phyloP scores from a whole-genome alignment of 345 rosid species.

The Euclidium syriacum region DNA sequence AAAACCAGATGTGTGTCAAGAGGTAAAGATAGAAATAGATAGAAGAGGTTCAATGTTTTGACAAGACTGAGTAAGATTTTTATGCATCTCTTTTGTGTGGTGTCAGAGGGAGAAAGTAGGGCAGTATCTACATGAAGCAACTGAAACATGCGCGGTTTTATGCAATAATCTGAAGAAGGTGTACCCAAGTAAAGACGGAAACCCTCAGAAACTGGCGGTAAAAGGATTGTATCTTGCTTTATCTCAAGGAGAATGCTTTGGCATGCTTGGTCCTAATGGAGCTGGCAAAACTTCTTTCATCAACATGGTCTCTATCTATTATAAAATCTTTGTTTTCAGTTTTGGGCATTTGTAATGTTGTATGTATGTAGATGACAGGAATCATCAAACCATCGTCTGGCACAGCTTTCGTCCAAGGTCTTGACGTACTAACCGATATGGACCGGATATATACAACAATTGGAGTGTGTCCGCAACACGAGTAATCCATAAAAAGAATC shows the following conservation, averaged over 20 bases:
- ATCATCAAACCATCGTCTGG: constrained; percentile 78
- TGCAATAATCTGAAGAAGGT: constrained; percentile 72
- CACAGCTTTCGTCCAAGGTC: constrained; percentile 68
- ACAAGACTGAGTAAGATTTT: background rate
- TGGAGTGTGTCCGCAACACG: constrained; percentile 98
- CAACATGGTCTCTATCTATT: constrained; percentile 55
- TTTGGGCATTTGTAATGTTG: background rate
- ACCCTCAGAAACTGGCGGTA: constrained; percentile 82
- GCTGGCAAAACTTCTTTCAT: constrained; percentile 97
- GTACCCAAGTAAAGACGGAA: constrained; percentile 78
- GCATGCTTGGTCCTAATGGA: constrained; percentile 98
- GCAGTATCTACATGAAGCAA: constrained; percentile 54
- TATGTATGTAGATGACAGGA: constrained; percentile 75
- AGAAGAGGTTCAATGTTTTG: background rate
- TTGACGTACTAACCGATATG: constrained; percentile 66
- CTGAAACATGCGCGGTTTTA: constrained; percentile 46
- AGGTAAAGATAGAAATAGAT: constrained; percentile 43
- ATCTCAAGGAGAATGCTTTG: constrained; percentile 89
- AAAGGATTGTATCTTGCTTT: constrained; percentile 88
- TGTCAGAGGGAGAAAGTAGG: constrained; percentile 81
- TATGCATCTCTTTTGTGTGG: background rate
- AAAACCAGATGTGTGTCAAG: constrained; percentile 74
- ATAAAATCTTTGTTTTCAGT: background rate
- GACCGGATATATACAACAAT: constrained; percentile 71
- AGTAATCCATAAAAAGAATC: constrained; percentile 46